Evolutionary conservation across 2,329 filamentous ascomycete genomes (phyloP).

Genomic region (Fusarium illudens): DNA sequence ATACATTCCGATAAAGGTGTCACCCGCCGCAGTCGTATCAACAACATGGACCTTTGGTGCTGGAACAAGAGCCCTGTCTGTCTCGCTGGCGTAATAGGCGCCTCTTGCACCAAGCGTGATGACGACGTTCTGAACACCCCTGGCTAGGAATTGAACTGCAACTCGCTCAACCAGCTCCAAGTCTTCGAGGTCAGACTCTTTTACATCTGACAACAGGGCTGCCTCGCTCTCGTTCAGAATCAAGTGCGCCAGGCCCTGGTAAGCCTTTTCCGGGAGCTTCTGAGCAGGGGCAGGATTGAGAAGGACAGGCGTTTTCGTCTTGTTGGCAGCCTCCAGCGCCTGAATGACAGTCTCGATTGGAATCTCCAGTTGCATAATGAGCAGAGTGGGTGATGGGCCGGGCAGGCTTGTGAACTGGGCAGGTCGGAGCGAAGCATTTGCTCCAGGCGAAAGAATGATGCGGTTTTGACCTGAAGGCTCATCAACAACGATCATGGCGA

Average conservation of each 20-base stretch:
- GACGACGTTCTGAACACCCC: slow-evolving; percentile 70
- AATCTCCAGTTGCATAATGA: slow-evolving; percentile 70
- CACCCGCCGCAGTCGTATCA: slow-evolving; percentile 78
- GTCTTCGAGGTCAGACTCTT: slow-evolving; percentile 46
- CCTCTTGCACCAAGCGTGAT: slow-evolving; percentile 74
- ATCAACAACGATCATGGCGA: slow-evolving; percentile 67
- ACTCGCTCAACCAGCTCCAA: slow-evolving; percentile 48
- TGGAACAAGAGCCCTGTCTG: slow-evolving; percentile 51
- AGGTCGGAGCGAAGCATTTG: slow-evolving; percentile 51
- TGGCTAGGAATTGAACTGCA: slow-evolving; percentile 62
- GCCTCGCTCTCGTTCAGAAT: slow-evolving; percentile 81
- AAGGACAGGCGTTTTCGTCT: slow-evolving; percentile 60
- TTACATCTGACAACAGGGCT: slow-evolving; percentile 62
- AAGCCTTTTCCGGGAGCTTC: slow-evolving; percentile 65
- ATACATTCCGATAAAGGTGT: slow-evolving; percentile 78
- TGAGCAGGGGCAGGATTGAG: slow-evolving; percentile 76
- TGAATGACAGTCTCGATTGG: slow-evolving; percentile 61
- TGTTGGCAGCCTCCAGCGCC: slow-evolving; percentile 54
- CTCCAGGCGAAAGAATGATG: slow-evolving; percentile 65
- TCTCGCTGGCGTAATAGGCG: slow-evolving; percentile 58
- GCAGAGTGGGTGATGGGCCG: slow-evolving; percentile 57
- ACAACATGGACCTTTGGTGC: slow-evolving; percentile 63
- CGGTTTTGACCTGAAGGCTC: slow-evolving; percentile 64
- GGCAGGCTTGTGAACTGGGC: slow-evolving; percentile 35
- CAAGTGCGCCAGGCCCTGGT: slow-evolving; percentile 68